Evolutionary conservation across 345 rosid species (phyloP).

Genomic region (Cardamine resedifolia): DNA sequence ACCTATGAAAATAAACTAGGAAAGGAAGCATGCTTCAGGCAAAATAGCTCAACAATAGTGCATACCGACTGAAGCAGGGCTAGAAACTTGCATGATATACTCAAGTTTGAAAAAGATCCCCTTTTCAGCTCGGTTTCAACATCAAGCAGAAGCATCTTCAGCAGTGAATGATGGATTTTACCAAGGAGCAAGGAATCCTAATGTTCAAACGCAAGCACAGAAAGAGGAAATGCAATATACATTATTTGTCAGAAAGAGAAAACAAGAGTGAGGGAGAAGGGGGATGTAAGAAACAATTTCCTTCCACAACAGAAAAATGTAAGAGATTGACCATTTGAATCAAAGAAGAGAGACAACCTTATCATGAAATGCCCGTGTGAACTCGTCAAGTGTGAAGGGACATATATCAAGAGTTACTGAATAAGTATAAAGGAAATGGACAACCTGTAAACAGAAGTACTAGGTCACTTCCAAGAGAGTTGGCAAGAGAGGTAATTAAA

Average conservation of each 20-base stretch:
- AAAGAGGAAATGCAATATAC: conserved; percentile 15
- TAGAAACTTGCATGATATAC: conserved; percentile 87
- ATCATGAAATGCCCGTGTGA: conserved; percentile 90
- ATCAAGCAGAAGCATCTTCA: conserved; percentile 78
- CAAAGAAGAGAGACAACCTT: conserved; percentile 53
- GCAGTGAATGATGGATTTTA: conserved; percentile 79
- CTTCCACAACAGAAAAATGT: neutral
- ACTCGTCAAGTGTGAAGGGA: conserved; percentile 85
- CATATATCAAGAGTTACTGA: conserved; percentile 55
- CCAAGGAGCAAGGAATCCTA: conserved; percentile 95
- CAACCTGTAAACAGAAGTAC: conserved; percentile 58
- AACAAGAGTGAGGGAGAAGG: neutral
- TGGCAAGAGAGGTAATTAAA: conserved; percentile 15
- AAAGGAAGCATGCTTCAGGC: neutral
- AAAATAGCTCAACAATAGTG: conserved; percentile 15
- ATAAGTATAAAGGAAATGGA: conserved; percentile 89
- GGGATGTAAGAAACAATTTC: conserved; percentile 3
- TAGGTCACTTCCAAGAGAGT: conserved; percentile 22
- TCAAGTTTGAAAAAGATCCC: conserved; percentile 51
- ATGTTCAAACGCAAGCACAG: conserved; percentile 16
- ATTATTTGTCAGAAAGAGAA: conserved; percentile 1
- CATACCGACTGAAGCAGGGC: conserved; percentile 93
- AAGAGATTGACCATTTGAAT: neutral
- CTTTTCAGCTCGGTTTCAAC: conserved; percentile 60
- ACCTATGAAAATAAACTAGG: neutral